phyloP scores from a whole-genome alignment of 1,139 yeast genomes.

The Wickerhamiella pararugosa region DNA sequence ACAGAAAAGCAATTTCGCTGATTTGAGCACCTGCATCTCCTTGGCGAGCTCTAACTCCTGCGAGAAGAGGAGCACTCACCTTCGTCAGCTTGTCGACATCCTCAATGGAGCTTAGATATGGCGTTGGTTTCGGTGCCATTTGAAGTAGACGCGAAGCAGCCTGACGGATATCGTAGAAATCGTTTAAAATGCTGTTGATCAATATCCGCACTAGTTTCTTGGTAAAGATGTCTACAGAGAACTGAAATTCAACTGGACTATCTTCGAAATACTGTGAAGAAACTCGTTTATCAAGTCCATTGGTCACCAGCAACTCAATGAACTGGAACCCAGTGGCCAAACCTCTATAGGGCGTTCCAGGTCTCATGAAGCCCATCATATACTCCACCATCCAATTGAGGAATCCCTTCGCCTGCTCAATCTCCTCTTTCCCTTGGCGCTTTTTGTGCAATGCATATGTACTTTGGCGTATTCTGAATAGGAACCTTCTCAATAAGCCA shows the following conservation, averaged over 20 bases:
- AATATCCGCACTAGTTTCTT: conserved; percentile 31
- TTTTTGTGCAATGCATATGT: conserved; percentile 36
- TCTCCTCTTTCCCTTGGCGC: conserved; percentile 17
- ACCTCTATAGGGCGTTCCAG: conserved; percentile 59
- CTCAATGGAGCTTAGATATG: conserved; percentile 15
- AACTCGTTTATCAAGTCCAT: conserved; percentile 40
- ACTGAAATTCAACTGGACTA: conserved; percentile 31
- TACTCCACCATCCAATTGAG: conserved; percentile 30
- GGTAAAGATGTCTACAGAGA: conserved; percentile 31
- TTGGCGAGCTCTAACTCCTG: conserved; percentile 48
- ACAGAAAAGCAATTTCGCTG: conserved; percentile 32
- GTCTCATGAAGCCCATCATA: conserved; percentile 34
- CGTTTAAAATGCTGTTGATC: conserved; percentile 47
- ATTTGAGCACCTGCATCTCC: conserved; percentile 75
- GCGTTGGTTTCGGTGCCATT: conserved; percentile 31
- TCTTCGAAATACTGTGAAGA: conserved; percentile 28
- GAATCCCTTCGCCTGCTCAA: conserved; percentile 25
- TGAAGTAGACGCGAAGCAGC: conserved; percentile 35
- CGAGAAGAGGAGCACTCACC: conserved; percentile 33
- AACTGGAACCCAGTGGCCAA: conserved; percentile 37
- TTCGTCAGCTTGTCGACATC: conserved; percentile 23
- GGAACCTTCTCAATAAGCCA: conserved; percentile 44
- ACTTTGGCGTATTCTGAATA: conserved; percentile 53
- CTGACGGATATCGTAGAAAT: conserved; percentile 62
- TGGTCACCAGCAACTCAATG: conserved; percentile 34